phyloP scores from a whole-genome alignment of 2,329 filamentous ascomycete genomes.

The Hymenoscyphus albidus region DNA sequence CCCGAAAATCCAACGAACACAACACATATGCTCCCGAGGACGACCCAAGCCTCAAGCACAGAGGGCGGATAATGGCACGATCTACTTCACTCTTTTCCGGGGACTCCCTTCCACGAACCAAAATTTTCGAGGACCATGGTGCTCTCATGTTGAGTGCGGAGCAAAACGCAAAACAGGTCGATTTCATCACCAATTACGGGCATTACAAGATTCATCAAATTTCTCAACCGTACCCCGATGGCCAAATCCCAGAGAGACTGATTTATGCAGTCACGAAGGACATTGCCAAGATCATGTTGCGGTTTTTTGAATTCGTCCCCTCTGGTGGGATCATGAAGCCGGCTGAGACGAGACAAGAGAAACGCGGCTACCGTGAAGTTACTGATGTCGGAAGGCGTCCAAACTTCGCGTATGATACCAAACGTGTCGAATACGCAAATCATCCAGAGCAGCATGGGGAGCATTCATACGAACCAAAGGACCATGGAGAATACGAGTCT shows the following conservation, averaged over 20 bases:
- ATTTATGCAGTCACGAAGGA: neutral
- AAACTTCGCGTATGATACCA: too few species aligned
- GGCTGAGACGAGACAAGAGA: neutral
- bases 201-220: neutral
- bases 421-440: too few species aligned
- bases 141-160: neutral
- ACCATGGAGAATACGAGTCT: too few species aligned
- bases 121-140: neutral
- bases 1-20: too few species aligned
- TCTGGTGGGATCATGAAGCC: neutral
- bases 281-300: neutral
- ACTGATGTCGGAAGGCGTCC: too few species aligned
- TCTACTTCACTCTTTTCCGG: neutral
- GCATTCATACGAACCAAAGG: too few species aligned
- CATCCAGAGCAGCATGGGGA: too few species aligned
- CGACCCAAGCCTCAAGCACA: neutral
- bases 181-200: neutral
- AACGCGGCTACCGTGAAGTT: too few species aligned
- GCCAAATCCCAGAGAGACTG: neutral
- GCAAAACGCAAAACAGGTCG: conserved; percentile 1
- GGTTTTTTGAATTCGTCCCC: neutral
- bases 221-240: neutral
- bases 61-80: neutral
- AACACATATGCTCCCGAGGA: too few species aligned
- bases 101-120: neutral